Evolutionary conservation across 257 asterid species (phyloP).

Genomic region (Nicotiana benthamiana): DNA sequence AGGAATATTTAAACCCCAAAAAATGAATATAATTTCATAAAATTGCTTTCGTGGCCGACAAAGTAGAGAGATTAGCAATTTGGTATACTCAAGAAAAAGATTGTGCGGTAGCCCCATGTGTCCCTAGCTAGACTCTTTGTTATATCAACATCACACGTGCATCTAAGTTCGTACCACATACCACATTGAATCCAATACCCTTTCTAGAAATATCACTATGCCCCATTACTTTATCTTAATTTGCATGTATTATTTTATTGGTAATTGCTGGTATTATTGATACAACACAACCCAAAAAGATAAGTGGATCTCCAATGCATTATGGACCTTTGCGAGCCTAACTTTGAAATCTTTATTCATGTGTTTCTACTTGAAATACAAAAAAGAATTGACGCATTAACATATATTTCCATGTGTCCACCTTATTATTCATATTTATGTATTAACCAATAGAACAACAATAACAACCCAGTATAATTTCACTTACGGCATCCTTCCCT

Average conservation of each 20-base stretch:
- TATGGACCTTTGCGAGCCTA: neutral
- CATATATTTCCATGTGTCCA: neutral
- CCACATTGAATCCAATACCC: neutral
- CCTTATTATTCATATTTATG: neutral
- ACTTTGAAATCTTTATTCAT: too few species aligned
- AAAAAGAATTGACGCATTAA: neutral
- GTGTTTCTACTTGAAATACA: too few species aligned
- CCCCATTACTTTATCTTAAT: neutral
- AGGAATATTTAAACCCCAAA: neutral
- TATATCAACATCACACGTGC: conserved; percentile 34
- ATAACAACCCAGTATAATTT: too few species aligned
- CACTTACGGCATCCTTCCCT: too few species aligned
- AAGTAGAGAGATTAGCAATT: conserved; percentile 14
- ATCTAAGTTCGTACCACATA: neutral
- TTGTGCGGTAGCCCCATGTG: conserved; percentile 9
- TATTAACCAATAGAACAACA: neutral
- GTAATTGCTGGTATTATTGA: conserved; percentile 4
- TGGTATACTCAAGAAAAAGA: conserved; percentile 21
- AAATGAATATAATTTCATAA: neutral
- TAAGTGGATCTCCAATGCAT: neutral
- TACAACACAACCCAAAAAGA: neutral
- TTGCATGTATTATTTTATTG: neutral
- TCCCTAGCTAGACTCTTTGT: conserved; percentile 19
- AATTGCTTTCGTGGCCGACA: conserved; percentile 1
- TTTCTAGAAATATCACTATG: neutral